Conservation (phyloP, 257 asterid species). For the Coffea canephora region DNA sequence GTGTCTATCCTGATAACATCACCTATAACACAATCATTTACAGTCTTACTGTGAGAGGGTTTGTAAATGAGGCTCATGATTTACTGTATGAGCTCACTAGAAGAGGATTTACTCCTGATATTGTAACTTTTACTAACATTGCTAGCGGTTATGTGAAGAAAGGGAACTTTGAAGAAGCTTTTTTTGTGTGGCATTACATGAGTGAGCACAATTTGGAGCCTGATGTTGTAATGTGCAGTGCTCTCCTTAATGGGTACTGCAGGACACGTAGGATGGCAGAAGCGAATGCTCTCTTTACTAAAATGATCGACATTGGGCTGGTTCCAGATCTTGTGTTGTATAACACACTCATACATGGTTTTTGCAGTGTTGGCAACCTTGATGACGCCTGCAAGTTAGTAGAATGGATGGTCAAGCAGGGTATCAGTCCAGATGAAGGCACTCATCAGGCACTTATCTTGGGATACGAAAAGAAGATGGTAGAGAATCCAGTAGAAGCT, state of each 20-base stretch:
- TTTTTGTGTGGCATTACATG: slow-evolving; percentile 22
- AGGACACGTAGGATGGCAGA: slow-evolving; percentile 18
- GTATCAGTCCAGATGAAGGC: slow-evolving; percentile 20
- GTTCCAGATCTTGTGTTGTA: slow-evolving; percentile 28
- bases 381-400: slow-evolving; percentile 17
- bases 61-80: slow-evolving; percentile 23
- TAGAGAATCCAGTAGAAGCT: slow-evolving; percentile 16
- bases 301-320: slow-evolving; percentile 21
- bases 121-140: slow-evolving; percentile 23
- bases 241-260: slow-evolving; percentile 25
- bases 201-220: slow-evolving; percentile 21
- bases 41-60: slow-evolving; percentile 22
- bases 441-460: slow-evolving; percentile 21
- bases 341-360: slow-evolving; percentile 31
- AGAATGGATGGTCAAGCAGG: slow-evolving; percentile 22
- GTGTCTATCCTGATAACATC: slow-evolving; percentile 23
- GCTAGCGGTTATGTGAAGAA: slow-evolving; percentile 23
- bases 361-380: slow-evolving; percentile 21
- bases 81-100: slow-evolving; percentile 22
- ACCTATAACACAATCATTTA: slow-evolving; percentile 28
- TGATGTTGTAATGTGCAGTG: slow-evolving; percentile 28
- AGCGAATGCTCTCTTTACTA: slow-evolving; percentile 22
- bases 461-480: slow-evolving; percentile 22
- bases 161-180: slow-evolving; percentile 27
- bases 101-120: slow-evolving; percentile 32